These are phyloP conservation scores for Cladosporium sp. DNA, from an alignment of 2,329 filamentous ascomycete genomes.

Conservation along the genomic window DNA sequence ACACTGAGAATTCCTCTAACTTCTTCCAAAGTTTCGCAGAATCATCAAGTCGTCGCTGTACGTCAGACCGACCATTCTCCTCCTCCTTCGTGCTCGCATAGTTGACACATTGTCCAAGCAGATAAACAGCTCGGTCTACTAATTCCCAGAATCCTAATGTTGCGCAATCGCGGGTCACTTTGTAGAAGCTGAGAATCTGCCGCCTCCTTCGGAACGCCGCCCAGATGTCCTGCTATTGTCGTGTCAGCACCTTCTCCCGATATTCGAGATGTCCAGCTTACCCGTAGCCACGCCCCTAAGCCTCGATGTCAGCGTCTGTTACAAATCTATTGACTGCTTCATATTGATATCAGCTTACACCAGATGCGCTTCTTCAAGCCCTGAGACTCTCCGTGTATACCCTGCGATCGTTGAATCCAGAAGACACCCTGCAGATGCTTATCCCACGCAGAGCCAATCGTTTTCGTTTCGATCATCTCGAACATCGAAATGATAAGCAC, in stretches of 20 bases:
- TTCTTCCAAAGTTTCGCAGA: conserved; percentile 43
- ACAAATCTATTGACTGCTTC: too few relatives aligned
- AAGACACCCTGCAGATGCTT: conserved; percentile 59
- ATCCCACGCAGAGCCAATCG: conserved; percentile 51
- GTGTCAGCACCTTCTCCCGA: conserved; percentile 23
- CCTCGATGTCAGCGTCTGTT: too few relatives aligned
- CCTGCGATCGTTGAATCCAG: conserved; percentile 57
- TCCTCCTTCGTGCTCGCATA: conserved; percentile 49
- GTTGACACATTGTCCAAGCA: conserved; percentile 53
- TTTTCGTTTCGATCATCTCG: conserved; percentile 50
- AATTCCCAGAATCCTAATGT: conserved; percentile 50
- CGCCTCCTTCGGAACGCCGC: conserved; percentile 56
- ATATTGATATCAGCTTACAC: conserved; percentile 36
- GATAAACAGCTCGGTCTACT: conserved; percentile 48
- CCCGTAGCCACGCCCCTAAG: neutral
- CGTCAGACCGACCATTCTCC: conserved; percentile 37
- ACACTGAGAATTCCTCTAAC: conserved; percentile 45
- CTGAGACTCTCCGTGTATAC: conserved; percentile 54
- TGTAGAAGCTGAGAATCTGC: conserved; percentile 54
- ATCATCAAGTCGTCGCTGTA: conserved; percentile 39
- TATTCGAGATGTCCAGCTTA: neutral
- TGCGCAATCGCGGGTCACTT: conserved; percentile 43
- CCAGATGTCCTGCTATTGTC: conserved; percentile 60
- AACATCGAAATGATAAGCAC: conserved; percentile 58
- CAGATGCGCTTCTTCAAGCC: conserved; percentile 54